Conservation (phyloP, 768 basidiomycete species). For the Suillus americanus region DNA sequence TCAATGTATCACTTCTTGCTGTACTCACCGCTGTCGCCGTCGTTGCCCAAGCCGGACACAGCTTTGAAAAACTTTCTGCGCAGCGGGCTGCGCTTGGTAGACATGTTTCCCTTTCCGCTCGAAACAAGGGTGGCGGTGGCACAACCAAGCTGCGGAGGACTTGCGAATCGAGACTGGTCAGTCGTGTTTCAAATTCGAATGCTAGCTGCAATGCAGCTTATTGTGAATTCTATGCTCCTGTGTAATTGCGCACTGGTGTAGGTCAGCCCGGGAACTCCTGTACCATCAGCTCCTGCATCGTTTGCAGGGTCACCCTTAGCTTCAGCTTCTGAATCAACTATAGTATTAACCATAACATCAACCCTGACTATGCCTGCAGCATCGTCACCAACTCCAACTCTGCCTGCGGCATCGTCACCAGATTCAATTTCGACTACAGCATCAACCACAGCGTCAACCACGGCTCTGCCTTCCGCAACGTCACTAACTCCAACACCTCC, state of each 20-base stretch:
- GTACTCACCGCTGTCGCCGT: slow-evolving; percentile 29
- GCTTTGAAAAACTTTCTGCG: slow-evolving; percentile 28
- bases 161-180: neutral
- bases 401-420: neutral
- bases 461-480: neutral
- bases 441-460: neutral
- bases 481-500: neutral
- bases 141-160: slow-evolving; percentile 1
- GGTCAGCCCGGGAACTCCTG: neutral
- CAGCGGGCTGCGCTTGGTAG: slow-evolving; percentile 29
- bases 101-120: slow-evolving; percentile 30
- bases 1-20: slow-evolving; percentile 40
- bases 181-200: neutral
- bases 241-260: neutral
- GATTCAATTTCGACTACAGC: neutral
- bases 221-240: neutral
- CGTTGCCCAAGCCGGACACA: slow-evolving; percentile 32
- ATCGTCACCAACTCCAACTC: neutral
- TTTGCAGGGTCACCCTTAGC: neutral
- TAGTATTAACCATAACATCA: neutral
- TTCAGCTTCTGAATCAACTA: neutral
- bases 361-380: neutral
- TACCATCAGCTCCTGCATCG: neutral
- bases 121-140: slow-evolving; percentile 13
- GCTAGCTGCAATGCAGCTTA: neutral